Percentiles rank a stretch among this genome's conserved stretches.
phyloP scores from a whole-genome alignment of 2,329 filamentous ascomycete genomes.

The Phialocephala sp. region DNA sequence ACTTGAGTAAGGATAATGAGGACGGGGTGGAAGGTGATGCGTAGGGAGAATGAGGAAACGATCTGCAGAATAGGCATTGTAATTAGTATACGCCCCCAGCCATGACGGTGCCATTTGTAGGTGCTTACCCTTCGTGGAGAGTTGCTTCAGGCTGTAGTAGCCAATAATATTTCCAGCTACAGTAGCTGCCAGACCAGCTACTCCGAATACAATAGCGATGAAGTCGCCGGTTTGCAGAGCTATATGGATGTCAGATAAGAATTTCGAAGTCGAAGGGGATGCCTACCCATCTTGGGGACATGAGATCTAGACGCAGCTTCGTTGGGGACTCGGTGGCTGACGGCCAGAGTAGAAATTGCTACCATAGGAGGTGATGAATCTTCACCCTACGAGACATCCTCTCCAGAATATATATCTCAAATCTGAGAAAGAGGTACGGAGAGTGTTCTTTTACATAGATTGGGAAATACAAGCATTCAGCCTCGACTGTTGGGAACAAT shows the following conservation, averaged over 20 bases:
- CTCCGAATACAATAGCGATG: slow-evolving; percentile 7
- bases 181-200: slow-evolving; percentile 9
- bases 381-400: neutral
- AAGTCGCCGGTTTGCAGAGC: slow-evolving; percentile 8
- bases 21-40: neutral
- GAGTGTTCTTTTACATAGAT: neutral
- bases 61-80: neutral
- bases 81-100: neutral
- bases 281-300: neutral
- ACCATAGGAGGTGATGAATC: neutral
- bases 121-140: neutral
- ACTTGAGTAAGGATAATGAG: neutral
- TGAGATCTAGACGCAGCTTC: neutral
- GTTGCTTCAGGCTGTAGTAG: slow-evolving; percentile 12
- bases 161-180: slow-evolving; percentile 16
- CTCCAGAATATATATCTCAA: neutral
- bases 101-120: neutral
- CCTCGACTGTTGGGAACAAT: neutral
- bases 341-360: neutral
- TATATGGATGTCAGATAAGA: slow-evolving; percentile 2
- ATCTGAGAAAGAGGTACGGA: neutral
- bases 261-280: neutral
- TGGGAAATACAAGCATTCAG: neutral
- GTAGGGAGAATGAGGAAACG: neutral
- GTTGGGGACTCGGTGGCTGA: neutral